Evolutionary conservation across 73 alveolate genomes (phyloP).

Genomic region (Tetrahymena borealis): DNA sequence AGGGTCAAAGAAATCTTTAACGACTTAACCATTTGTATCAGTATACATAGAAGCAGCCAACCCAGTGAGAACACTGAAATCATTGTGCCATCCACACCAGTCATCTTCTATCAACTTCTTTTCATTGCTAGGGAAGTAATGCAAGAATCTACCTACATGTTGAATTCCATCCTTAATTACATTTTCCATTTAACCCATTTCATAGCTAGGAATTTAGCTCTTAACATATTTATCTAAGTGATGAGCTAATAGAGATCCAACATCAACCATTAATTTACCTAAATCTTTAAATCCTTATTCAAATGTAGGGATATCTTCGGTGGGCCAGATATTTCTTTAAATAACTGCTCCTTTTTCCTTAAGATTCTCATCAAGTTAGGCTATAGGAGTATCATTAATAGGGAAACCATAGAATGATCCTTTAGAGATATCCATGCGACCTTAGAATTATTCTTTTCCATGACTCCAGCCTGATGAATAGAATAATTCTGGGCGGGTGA

Average conservation of each 20-base stretch:
- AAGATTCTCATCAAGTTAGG: not conserved
- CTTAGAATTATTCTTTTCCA: slow-evolving; percentile 67
- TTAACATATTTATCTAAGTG: slow-evolving; percentile 56
- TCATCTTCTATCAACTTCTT: slow-evolving; percentile 1
- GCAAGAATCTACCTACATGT: slow-evolving; percentile 68
- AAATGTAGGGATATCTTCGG: slow-evolving; percentile 44
- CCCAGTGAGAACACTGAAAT: slow-evolving; percentile 64
- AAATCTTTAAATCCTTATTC: slow-evolving; percentile 50
- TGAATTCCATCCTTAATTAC: slow-evolving; percentile 27
- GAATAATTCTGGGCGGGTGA: slow-evolving; percentile 51
- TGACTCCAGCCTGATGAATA: slow-evolving; percentile 72
- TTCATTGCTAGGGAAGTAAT: slow-evolving; percentile 52
- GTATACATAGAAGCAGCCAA: slow-evolving; percentile 62
- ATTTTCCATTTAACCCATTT: slow-evolving; percentile 33
- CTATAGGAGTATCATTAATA: slow-evolving; percentile 31
- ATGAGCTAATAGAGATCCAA: slow-evolving; percentile 55
- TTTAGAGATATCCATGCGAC: slow-evolving; percentile 58
- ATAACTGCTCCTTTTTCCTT: slow-evolving; percentile 6
- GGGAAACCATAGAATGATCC: slow-evolving; percentile 81
- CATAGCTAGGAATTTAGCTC: slow-evolving; percentile 26
- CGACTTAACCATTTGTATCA: slow-evolving; percentile 34
- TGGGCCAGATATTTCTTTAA: slow-evolving; percentile 52
- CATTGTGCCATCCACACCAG: slow-evolving; percentile 89
- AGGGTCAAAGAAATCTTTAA: slow-evolving; percentile 29
- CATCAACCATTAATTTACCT: slow-evolving; percentile 45